Evolutionary conservation across 805 yeast genomes (phyloP).

Genomic region (Saccharomycopsis fibuligera): DNA sequence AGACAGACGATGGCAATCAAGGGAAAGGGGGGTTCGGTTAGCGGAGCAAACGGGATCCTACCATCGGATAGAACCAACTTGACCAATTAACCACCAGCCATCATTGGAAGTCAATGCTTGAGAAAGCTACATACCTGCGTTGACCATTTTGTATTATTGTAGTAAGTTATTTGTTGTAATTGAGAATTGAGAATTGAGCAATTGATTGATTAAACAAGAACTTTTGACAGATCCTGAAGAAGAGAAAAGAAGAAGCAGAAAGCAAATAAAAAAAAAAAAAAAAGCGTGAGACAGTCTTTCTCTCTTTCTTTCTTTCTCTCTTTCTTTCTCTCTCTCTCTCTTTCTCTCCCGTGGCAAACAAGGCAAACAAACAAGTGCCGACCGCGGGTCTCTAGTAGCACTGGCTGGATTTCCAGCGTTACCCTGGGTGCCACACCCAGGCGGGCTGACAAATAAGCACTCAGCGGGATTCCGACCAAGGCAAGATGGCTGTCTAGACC

Average conservation of each 20-base stretch:
- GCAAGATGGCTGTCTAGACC: too few species aligned
- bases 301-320: not conserved
- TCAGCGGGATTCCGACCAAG: too few species aligned
- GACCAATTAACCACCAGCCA: too few species aligned
- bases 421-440: not conserved
- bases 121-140: conserved; percentile 25
- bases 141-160: conserved; percentile 24
- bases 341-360: too few species aligned
- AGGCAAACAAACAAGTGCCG: not conserved
- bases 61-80: too few species aligned
- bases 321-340: too few species aligned
- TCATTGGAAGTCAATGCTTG: too few species aligned
- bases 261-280: not conserved
- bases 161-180: not conserved
- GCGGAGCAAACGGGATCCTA: too few species aligned
- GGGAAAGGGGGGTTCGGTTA: not conserved
- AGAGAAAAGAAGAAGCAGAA: not conserved
- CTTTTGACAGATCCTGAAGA: not conserved
- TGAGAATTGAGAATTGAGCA: not conserved
- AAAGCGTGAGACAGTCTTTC: not conserved
- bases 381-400: not conserved
- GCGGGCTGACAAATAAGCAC: too few species aligned
- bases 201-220: not conserved
- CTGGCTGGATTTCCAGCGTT: not conserved
- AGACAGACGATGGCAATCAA: not conserved